These are phyloP conservation scores for Cordyceps pruinosa DNA, from an alignment of 2,329 filamentous ascomycete species.

Conservation along the genomic window DNA sequence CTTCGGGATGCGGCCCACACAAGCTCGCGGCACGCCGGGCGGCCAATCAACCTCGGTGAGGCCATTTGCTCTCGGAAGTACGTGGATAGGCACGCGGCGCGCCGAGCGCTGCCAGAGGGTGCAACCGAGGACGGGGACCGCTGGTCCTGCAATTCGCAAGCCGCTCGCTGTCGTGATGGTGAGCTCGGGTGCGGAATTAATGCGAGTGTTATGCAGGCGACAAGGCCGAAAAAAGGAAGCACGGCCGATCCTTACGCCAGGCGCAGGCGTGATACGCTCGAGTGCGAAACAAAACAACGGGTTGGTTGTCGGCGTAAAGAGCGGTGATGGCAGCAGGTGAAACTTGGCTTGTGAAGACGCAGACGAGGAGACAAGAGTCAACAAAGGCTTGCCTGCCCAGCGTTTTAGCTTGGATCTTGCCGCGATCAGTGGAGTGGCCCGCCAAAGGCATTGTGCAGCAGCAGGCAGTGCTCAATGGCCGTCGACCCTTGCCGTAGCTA, in stretches of 20 bases:
- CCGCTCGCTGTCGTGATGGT: neutral
- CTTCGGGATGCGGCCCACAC: slow-evolving; percentile 13
- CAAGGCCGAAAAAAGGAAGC: neutral
- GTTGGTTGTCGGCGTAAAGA: slow-evolving; percentile 1
- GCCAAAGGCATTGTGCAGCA: neutral
- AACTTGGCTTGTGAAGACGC: slow-evolving; percentile 10
- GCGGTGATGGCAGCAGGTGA: slow-evolving; percentile 11
- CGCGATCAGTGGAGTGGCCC: slow-evolving; percentile 2
- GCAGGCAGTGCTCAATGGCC: neutral
- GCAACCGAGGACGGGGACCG: neutral
- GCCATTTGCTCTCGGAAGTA: slow-evolving; percentile 18
- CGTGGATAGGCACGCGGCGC: neutral
- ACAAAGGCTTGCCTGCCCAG: slow-evolving; percentile 2
- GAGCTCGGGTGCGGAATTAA: neutral
- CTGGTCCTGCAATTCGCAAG: neutral
- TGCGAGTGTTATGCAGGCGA: neutral
- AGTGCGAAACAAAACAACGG: neutral
- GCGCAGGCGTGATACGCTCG: neutral
- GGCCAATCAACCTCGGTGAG: slow-evolving; percentile 24
- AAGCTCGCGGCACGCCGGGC: slow-evolving; percentile 20
- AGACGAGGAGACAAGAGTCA: slow-evolving; percentile 11
- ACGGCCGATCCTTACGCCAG: neutral
- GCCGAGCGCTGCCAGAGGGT: neutral
- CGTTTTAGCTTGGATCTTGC: neutral
- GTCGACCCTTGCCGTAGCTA: neutral